Percentiles rank a stretch among this genome's conserved stretches.
Conservation (phyloP, 2,329 filamentous ascomycete genomes). For the Arthroderma uncinatum region DNA sequence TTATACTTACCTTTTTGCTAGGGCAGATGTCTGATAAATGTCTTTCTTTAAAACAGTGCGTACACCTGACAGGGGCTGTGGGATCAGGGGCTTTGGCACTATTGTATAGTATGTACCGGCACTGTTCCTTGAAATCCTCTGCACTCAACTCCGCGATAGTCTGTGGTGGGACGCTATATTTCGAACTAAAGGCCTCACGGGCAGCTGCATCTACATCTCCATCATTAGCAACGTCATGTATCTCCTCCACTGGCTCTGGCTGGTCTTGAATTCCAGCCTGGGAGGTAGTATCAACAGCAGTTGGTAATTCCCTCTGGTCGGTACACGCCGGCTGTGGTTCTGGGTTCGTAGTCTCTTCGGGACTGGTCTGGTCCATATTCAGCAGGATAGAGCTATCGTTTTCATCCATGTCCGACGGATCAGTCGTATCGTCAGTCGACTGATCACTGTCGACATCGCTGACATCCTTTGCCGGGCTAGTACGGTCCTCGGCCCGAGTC, state of each 20-base stretch:
- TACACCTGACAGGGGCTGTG: slow-evolving; percentile 32
- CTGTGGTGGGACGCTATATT: slow-evolving; percentile 26
- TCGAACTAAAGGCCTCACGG: slow-evolving; percentile 24
- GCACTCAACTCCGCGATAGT: slow-evolving; percentile 29
- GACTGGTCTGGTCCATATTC: slow-evolving; percentile 22
- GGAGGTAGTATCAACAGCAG: background rate
- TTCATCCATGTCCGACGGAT: slow-evolving; percentile 18
- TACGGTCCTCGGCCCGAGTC: background rate
- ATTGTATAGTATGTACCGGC: slow-evolving; percentile 32
- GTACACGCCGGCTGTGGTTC: background rate
- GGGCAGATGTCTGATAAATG: slow-evolving; percentile 36
- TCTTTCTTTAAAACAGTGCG: slow-evolving; percentile 32
- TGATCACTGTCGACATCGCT: background rate
- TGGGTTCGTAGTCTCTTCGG: background rate
- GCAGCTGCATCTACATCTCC: slow-evolving; percentile 22
- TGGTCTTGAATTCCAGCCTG: background rate
- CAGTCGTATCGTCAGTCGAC: background rate
- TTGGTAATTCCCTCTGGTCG: background rate
- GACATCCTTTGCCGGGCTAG: background rate
- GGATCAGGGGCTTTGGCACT: slow-evolving; percentile 31
- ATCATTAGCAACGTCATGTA: background rate
- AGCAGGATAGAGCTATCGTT: slow-evolving; percentile 35
- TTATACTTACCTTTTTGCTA: slow-evolving; percentile 29
- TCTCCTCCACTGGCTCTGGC: background rate
- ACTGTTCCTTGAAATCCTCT: slow-evolving; percentile 31